These are phyloP conservation scores for Crithidia thermophila DNA, from an alignment of 208 protist species.

Conservation along the genomic window DNA sequence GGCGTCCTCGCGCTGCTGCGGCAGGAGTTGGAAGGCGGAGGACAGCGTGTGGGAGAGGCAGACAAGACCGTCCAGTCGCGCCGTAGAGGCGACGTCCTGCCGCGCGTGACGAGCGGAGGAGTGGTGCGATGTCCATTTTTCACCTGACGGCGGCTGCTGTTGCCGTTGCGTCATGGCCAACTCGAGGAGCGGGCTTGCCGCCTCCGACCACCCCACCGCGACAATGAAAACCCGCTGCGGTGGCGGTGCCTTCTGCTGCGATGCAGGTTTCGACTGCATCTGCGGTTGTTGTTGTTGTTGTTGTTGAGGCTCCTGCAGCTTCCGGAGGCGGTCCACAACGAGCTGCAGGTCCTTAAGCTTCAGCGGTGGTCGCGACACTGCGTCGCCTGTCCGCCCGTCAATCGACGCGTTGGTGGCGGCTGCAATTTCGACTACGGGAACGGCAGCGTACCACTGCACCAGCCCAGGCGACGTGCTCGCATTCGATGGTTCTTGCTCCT, in stretches of 20 bases:
- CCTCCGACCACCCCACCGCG: slow-evolving; percentile 49
- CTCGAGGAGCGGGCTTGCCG: slow-evolving; percentile 40
- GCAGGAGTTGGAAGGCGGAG: slow-evolving; percentile 38
- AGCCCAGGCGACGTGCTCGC: neutral
- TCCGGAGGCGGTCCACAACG: slow-evolving; percentile 13
- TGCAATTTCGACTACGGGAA: slow-evolving; percentile 16
- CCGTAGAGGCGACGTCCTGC: neutral
- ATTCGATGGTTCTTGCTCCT: neutral
- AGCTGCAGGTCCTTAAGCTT: slow-evolving; percentile 16
- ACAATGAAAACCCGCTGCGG: slow-evolving; percentile 26
- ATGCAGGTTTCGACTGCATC: neutral
- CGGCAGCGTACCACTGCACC: slow-evolving; percentile 15
- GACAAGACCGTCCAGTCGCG: slow-evolving; percentile 41
- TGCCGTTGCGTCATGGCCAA: slow-evolving; percentile 41
- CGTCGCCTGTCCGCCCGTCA: neutral
- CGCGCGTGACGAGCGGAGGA: no score
- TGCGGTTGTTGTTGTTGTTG: neutral
- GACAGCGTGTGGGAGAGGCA: slow-evolving; percentile 49
- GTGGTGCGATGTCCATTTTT: no score
- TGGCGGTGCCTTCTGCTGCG: neutral
- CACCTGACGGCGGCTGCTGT: slow-evolving; percentile 7
- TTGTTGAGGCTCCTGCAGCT: neutral
- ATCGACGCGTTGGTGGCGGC: neutral
- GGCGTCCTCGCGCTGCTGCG: slow-evolving; percentile 3
- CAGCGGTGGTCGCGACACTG: slow-evolving; percentile 20